Evolutionary conservation across 345 rosid genomes (phyloP).

Genomic region (Camelina hispida): DNA sequence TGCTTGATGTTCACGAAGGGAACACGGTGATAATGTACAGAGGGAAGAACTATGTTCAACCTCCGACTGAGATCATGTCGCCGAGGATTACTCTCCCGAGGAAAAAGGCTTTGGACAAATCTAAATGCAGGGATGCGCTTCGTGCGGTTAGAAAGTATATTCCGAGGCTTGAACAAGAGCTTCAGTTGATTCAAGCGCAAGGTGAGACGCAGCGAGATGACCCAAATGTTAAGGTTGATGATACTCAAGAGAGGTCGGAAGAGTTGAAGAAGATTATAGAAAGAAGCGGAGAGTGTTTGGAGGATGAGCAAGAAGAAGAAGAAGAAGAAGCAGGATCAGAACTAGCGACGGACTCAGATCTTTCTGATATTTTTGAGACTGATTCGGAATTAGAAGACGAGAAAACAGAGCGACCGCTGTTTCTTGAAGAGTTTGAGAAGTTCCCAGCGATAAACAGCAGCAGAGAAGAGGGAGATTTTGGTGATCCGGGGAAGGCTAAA

Average conservation of each 20-base stretch:
- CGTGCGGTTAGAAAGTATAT: slow-evolving; percentile 77
- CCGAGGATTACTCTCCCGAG: slow-evolving; percentile 84
- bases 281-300: slow-evolving; percentile 49
- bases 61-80: slow-evolving; percentile 96
- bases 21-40: slow-evolving; percentile 88
- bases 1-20: slow-evolving; percentile 82
- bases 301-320: slow-evolving; percentile 46
- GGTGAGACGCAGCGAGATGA: slow-evolving; percentile 44
- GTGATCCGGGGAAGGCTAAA: slow-evolving; percentile 45
- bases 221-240: slow-evolving; percentile 6
- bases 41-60: slow-evolving; percentile 92
- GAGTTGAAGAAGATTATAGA: slow-evolving; percentile 59
- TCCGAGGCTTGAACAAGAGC: slow-evolving; percentile 89
- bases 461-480: slow-evolving; percentile 57
- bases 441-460: slow-evolving; percentile 55
- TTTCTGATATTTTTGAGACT: slow-evolving; percentile 86
- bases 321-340: slow-evolving; percentile 43
- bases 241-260: slow-evolving; percentile 46
- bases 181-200: slow-evolving; percentile 70
- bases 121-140: slow-evolving; percentile 81
- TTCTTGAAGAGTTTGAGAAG: slow-evolving; percentile 74
- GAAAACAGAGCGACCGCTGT: slow-evolving; percentile 56
- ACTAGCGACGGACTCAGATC: slow-evolving; percentile 66
- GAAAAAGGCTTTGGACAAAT: slow-evolving; percentile 93
- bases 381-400: slow-evolving; percentile 67